Base-by-base conservation (phyloP, 2,329 filamentous ascomycete genomes). In the Camillea tinctor region DNA sequence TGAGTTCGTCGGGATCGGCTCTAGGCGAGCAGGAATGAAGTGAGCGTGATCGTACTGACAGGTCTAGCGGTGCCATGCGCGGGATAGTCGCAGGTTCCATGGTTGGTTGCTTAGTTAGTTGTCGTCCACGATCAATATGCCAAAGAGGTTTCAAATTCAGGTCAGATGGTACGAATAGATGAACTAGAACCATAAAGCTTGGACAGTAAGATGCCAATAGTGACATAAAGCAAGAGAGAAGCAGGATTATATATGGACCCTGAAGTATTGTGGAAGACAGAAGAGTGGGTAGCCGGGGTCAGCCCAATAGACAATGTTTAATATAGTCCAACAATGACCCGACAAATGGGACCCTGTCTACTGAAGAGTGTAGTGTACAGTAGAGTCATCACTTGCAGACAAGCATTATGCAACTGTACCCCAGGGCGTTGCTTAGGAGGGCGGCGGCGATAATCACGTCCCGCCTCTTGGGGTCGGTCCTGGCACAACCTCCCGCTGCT, bases 241-340 rank as follows among this genome's bases (percentile, higher is more conserved):
- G 51, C 40, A 58, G 58, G 59, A 62, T 51, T 66, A 65, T 64
- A 67, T 68, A 69, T 68, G 57, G 60, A 60, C 59, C 55, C 52
- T 52, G 56, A 55, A 59, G 57, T 56, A 58, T 66, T 60, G 57
- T 56, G 56, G 52, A 62, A 63, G 64, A 61, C 55, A 26, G 55
- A 63, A 52, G 24, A 56, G 60, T 57, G 64, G 60, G 59, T 64
- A 22, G 54, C 55, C 51, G 9, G 60, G 52, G 55, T 57, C 30
- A 55, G 65, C 52, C 3, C 48, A 50, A 60, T 36, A 62, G 54
- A 64, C 55, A 55, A 59, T 65, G 60, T 66, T 62, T 69, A 70
- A 69, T 71, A 71, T 69, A 71, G 63, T 65, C 64, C 66, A 69
- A 69, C 66, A 64, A 58, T 50, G 57, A 65, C 63, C 64, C 63